Conservation (phyloP, 2,329 filamentous ascomycete genomes). For the Thielaviopsis punctulata region DNA sequence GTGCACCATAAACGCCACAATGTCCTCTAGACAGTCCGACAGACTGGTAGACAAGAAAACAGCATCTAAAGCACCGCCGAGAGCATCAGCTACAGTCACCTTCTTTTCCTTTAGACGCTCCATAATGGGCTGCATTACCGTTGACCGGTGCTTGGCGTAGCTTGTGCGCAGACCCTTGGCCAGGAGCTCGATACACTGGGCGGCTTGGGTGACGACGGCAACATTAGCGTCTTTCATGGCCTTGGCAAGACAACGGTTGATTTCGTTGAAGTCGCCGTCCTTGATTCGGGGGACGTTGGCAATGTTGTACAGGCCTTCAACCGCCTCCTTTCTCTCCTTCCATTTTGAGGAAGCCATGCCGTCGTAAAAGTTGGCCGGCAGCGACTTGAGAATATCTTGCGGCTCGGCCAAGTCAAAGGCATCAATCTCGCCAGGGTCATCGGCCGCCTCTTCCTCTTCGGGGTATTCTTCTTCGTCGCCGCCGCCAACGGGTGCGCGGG, state of each 20-base stretch:
- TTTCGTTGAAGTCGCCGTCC: conserved; percentile 72
- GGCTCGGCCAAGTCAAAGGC: conserved; percentile 69
- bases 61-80: conserved; percentile 67
- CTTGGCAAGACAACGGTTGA: conserved; percentile 72
- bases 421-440: conserved; percentile 58
- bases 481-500: conserved; percentile 46
- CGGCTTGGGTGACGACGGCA: conserved; percentile 80
- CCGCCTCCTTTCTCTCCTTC: conserved; percentile 92
- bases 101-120: conserved; percentile 98
- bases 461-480: conserved; percentile 39
- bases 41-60: conserved; percentile 50
- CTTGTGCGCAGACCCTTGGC: conserved; percentile 66
- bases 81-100: conserved; percentile 66
- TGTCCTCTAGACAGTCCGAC: conserved; percentile 81
- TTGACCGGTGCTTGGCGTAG: conserved; percentile 65
- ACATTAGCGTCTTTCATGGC: conserved; percentile 99
- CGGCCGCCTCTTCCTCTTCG: conserved; percentile 30
- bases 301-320: conserved; percentile 61
- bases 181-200: conserved; percentile 77
- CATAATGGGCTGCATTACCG: conserved; percentile 76
- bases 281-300: conserved; percentile 83
- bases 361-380: conserved; percentile 70
- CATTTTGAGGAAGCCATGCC: conserved; percentile 81
- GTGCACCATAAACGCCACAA: conserved; percentile 65
- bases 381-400: conserved; percentile 66